Base-by-base conservation (phyloP, 1,284 basidiomycete species). In the Lentinula novae-zelandiae region DNA sequence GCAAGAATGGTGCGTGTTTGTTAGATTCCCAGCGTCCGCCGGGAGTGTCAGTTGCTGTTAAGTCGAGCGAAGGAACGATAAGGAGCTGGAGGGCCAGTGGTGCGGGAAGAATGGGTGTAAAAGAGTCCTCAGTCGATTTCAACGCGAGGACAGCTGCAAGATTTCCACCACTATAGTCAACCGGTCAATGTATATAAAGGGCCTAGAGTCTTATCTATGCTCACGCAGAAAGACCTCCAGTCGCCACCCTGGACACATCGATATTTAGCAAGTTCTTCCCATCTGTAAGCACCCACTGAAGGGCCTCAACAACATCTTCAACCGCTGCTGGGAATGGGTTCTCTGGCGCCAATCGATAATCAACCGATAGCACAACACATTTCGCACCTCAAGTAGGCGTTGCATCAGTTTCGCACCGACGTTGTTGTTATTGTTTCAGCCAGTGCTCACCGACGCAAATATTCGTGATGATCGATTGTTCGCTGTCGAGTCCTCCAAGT, bases 311-410 rank as follows among this genome's bases (percentile, higher is more conserved):
- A 0, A 87, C 83, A 66, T 93, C 91, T 49, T 90, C 83, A 0
- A 90, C 83, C 0, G 89, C 89, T 1, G 86, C 83, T 1, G 91
- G 91, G 67, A 89, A 92, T 4, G 81, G 81, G 58, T 87, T 64
- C 67, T 93, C 90, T 0, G 91, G 91, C 0, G 86, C 89, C 6
- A 92, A 80, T 3, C 89, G 83, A 69, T 92, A 92, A 65, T 87
- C 84, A 22, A 92, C 86, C 3, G 85, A 84, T 10, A 89, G 74
- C 1, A 88, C 84, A 3, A 79, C 74, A 58, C 79, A 82, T 60
- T 77, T 76, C 0, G 82, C 82, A 58, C 73, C 83, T 85, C 27
- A 27, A 27, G 59, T 17, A 46, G 27, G 7, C 36, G 12, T 38
- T 38, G 36, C 8, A 8, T 38, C 36, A 38, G 36, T 12, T 38